Base-by-base conservation (phyloP, 108 stramenopile genomes). In the Conticribra weissflogii region DNA sequence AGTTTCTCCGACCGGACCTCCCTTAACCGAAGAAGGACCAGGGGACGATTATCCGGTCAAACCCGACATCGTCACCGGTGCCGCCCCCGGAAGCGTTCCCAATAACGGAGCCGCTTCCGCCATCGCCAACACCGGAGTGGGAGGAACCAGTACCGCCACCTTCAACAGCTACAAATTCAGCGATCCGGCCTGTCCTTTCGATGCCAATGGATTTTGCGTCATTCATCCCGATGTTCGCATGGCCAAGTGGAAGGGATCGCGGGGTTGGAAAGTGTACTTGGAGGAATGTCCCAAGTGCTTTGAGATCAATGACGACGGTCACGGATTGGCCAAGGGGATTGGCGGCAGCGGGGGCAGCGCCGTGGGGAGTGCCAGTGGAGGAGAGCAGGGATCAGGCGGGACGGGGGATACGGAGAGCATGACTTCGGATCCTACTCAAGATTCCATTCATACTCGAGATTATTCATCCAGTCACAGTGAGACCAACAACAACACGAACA, bases 211-310 rank as follows among this genome's bases (percentile, higher is more conserved):
- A 41, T 9, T 9, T 41, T 41, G 36, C 36, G 36, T 41, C 36
- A 41, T 41, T 41, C 36, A 41, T 41, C 36, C 36, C 12, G 8
- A 41, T 41, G 36, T 41, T 41, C 36, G 12, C 5, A 41, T 41
- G 36, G 36, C 36, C 36, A 41, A 41, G 12, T 12, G 36, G 34
- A 59, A 0, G 0, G 34, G 18, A 18, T 21, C 18, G 30, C 30
- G 4, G 29, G 56, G 56, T 0, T 58, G 56, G 56, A 58, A 30
- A 18, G 32, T 58, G 12, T 18, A n/a, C 16, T 18, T 29, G 18
- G 15, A 29, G 30, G 2, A 58, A 18, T 58, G 56, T 29, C 56
- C 56, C 2, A 58, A 58, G 32, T 58, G 56, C 18, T 12, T 31
- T n/a, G 21, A 22, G 16, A 33, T 2, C 1, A 59, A 17, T 28